These are phyloP conservation scores for Arthrobotrys megalospora DNA, from an alignment of 2,329 filamentous ascomycete genomes.

Conservation along the genomic window DNA sequence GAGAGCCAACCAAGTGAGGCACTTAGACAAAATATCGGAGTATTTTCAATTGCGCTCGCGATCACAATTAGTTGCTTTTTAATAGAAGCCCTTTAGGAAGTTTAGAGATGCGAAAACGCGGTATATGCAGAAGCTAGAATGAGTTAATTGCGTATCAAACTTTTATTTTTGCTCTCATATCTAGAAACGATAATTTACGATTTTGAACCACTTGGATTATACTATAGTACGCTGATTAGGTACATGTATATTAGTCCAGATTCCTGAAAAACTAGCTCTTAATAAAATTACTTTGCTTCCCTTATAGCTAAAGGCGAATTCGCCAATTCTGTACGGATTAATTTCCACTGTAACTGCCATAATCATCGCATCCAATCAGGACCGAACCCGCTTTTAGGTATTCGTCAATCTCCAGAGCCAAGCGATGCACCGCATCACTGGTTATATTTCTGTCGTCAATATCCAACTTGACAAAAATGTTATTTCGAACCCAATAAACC, in stretches of 20 bases:
- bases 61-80: slow-evolving; percentile 6
- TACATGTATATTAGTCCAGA: too few species aligned
- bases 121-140: too few species aligned
- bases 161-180: too few species aligned
- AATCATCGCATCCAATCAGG: neutral
- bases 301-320: too few species aligned
- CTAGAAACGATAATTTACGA: too few species aligned
- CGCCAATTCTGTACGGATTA: neutral
- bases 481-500: slow-evolving; percentile 43
- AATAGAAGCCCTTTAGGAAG: neutral
- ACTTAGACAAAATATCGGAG: slow-evolving; percentile 1
- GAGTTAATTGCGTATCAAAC: too few species aligned
- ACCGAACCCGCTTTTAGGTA: slow-evolving; percentile 19
- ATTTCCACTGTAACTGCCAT: neutral
- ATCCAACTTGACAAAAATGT: slow-evolving; percentile 40
- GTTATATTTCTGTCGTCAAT: slow-evolving; percentile 32
- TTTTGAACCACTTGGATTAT: too few species aligned
- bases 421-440: neutral
- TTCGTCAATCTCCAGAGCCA: slow-evolving; percentile 30
- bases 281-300: too few species aligned
- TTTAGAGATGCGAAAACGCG: too few species aligned
- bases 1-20: slow-evolving; percentile 23
- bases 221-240: too few species aligned
- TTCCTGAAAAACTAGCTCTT: too few species aligned
- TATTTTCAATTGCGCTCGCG: slow-evolving; percentile 4